Evolutionary conservation across 768 basidiomycete genomes (phyloP), one percentile per base, ranked within the genome.

Genomic region (Suillus americanus): DNA sequence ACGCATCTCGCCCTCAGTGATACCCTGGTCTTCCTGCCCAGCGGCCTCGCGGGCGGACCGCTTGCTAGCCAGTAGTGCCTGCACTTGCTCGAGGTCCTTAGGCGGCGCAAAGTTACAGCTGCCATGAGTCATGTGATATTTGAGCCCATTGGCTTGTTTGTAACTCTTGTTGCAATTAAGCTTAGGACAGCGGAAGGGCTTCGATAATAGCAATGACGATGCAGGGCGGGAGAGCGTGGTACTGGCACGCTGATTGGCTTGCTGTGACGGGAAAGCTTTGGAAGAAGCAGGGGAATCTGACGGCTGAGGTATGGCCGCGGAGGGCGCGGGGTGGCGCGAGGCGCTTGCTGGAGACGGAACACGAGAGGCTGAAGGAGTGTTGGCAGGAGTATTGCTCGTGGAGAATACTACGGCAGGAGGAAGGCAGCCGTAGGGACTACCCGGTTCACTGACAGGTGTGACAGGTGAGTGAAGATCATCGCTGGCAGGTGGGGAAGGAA

Each of bases 91-190:
- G 61, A 92, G 75, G 64, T 92, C 90, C 76, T 95, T 94, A 41
- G 91, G 91, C 5, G 95, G 94, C 0, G 93, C 91, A 75, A 95
- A 97, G 75, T 94, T 95, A 78, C 95, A 98, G 67, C 89, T 90
- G 10, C 95, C 94, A 73, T 94, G 94, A 10, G 90, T 92, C 83
- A 94, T 89, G 77, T 96, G 94, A 78, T 96, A 95, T 81, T 97
- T 97, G 71, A 98, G 82, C 13, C 95, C 89, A 69, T 97, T 97
- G 50, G 93, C 93, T 77, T 97, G 95, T 81, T 97, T 97, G 82
- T 97, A 97, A 60, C 86, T 86, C 83, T 98, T 98, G 80, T 92
- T 94, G 82, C 95, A 98, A 68, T 95, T 94, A 0, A 92, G 88
- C 75, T 96, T 96, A 12, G 95, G 95, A 81, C 95, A 98, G 55